Evolutionary conservation across 208 protist species (phyloP).

Genomic region (Polymyxa betae): DNA sequence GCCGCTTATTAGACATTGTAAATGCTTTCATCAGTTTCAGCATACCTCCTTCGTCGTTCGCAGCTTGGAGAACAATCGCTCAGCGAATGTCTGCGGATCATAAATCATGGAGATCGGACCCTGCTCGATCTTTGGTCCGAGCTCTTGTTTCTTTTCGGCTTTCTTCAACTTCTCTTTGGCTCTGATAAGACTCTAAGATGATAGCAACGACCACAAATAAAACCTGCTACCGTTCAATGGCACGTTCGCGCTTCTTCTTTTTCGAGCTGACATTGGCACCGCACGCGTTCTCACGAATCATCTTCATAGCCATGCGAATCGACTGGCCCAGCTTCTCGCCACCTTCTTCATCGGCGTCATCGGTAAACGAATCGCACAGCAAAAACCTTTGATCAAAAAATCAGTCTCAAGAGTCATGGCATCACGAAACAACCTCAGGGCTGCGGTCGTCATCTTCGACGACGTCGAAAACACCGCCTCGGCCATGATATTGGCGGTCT

Average conservation of each 20-base stretch:
- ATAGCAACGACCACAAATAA: not conserved
- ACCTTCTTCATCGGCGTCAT: constrained; percentile 20
- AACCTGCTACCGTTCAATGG: constrained; percentile 37
- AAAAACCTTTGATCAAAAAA: too few species aligned
- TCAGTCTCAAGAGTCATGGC: too few species aligned
- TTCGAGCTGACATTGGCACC: constrained; percentile 18
- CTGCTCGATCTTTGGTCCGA: not conserved
- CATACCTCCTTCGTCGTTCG: not conserved
- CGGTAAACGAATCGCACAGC: constrained; percentile 28
- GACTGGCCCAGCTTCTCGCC: not conserved
- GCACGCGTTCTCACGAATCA: constrained; percentile 35
- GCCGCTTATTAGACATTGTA: not conserved
- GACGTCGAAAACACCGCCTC: constrained; percentile 25
- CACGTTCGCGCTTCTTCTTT: constrained; percentile 47
- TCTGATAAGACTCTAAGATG: not conserved
- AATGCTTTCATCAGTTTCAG: not conserved
- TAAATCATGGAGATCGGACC: constrained; percentile 38
- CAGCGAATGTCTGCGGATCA: constrained; percentile 21
- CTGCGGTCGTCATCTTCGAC: constrained; percentile 28
- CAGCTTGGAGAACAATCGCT: constrained; percentile 41
- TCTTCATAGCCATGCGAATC: not conserved
- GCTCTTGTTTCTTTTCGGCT: not conserved
- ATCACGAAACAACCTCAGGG: not conserved
- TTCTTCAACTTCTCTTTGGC: constrained; percentile 47
- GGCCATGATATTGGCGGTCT: constrained; percentile 34